phyloP scores from a whole-genome alignment of 202 grass and related monocot genomes.

The Elaeis oleifera region DNA sequence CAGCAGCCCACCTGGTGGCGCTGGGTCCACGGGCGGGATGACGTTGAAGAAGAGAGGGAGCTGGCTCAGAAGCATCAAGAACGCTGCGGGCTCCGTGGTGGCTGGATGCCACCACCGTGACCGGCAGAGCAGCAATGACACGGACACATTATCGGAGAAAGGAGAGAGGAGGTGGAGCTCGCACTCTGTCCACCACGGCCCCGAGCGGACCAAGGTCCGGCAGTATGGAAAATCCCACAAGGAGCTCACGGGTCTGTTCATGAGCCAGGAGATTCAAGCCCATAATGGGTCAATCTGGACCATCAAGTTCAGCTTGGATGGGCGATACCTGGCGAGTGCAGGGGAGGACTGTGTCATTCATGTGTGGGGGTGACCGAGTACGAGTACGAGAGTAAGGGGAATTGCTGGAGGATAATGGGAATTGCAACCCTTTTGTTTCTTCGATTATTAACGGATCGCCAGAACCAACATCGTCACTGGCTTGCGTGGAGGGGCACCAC shows the following conservation, averaged over 20 bases:
- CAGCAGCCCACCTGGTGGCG: too few relatives aligned
- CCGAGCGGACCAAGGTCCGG: constrained; percentile 60
- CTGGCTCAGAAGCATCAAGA: constrained; percentile 66
- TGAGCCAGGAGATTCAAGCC: constrained; percentile 83
- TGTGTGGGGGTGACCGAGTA: constrained; percentile 67
- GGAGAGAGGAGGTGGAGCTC: constrained; percentile 66
- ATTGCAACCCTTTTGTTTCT: constrained; percentile 45
- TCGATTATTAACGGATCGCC: constrained; percentile 47
- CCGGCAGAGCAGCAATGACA: constrained; percentile 59
- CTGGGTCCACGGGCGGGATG: too few relatives aligned
- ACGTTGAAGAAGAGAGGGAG: constrained; percentile 33
- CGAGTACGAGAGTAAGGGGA: constrained; percentile 47
- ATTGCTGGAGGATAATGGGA: constrained; percentile 39
- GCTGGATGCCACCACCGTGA: constrained; percentile 33
- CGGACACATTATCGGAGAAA: constrained; percentile 78
- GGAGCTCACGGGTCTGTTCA: constrained; percentile 69
- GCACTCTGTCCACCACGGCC: constrained; percentile 35
- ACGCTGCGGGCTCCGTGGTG: constrained; percentile 43
- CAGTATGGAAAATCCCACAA: constrained; percentile 72
- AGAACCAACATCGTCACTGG: constrained; percentile 41
- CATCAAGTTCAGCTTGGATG: constrained; percentile 75
- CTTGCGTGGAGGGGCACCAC: constrained; percentile 31
- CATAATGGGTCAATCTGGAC: constrained; percentile 90
- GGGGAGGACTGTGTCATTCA: constrained; percentile 92
- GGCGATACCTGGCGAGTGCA: constrained; percentile 69